Base-by-base conservation (phyloP, 129 eudicot species). In the Artemisia annua region DNA sequence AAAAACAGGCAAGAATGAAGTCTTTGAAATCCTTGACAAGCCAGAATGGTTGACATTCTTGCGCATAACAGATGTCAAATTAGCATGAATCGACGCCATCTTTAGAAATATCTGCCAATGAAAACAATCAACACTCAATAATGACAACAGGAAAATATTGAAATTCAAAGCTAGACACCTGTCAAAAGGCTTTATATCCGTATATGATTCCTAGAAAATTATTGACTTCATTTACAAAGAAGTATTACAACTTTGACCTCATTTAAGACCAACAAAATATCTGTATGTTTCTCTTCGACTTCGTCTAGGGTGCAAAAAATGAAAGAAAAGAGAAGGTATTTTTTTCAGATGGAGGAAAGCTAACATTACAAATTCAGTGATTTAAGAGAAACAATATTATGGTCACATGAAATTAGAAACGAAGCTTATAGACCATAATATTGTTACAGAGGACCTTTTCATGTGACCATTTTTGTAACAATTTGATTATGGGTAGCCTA, bases 51-150 rank as follows among this genome's bases (percentile, higher is more conserved):
- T 81, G 73, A 81, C 81, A 54, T 76, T 90, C 80, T 85, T 86
- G 80, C 96, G 80, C 60, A 75, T 79, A 22, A 85, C 66, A 55
- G 99, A 81, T 32, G 88, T 75, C 80, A 95, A 77, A 70, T 91
- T 83, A 67, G 96, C 75, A 65, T 95, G 93, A 48, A 88, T 60
- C 0, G 97, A 86, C 11, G 96, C 97, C 99, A 95, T 95, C 61
- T 57, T 70, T 75, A 73, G 78, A 51, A 17, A 16, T 10, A 22
- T 78, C 77, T 69, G 66, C 57, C 7, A 72, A 35, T 3, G 63
- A 44, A 60, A 16, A 46, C 30, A 59, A 44, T 59, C 3, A 19
- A 63, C 10, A 13, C 39, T 69, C 12, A 7, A 58, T 58, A 55
- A 24, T 58, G 70, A 50, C 11, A 17, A 50, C 46, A 7, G 7